Percentiles rank a stretch among this genome's conserved stretches.
Evolutionary conservation across 805 yeast species (phyloP).

Genomic region (Saccharomycopsis javanensis): DNA sequence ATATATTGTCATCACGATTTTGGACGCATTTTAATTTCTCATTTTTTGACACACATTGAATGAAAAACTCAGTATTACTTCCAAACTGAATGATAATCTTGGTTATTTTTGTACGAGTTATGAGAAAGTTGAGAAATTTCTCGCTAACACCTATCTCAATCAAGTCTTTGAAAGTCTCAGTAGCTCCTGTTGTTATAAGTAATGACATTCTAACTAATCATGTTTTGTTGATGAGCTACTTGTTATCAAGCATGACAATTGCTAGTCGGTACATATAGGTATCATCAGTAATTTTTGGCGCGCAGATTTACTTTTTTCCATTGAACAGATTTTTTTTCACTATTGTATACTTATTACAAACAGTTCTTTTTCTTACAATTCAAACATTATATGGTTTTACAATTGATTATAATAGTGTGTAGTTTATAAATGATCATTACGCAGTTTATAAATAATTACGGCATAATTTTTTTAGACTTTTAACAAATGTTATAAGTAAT

Average conservation of each 20-base stretch:
- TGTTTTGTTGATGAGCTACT: not conserved
- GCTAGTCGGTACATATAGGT: too few species aligned
- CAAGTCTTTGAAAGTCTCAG: constrained; percentile 65
- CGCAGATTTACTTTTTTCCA: too few species aligned
- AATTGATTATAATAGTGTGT: too few species aligned
- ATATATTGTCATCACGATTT: not conserved
- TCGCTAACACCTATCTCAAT: constrained; percentile 34
- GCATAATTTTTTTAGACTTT: too few species aligned
- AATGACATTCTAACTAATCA: constrained; percentile 18
- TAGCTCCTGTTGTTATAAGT: constrained; percentile 83
- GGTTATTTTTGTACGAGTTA: constrained; percentile 27
- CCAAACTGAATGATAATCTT: constrained; percentile 55
- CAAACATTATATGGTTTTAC: too few species aligned
- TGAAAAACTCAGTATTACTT: constrained; percentile 12
- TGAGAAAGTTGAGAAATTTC: constrained; percentile 30
- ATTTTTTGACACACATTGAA: not conserved
- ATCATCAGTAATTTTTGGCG: too few species aligned
- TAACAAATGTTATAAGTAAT: too few species aligned
- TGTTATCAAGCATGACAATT: not conserved
- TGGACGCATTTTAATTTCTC: not conserved
- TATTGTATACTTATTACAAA: too few species aligned
- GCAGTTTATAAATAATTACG: too few species aligned
- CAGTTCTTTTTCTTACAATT: too few species aligned
- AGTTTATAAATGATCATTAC: too few species aligned
- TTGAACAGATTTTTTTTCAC: too few species aligned